Evolutionary conservation across 805 yeast species (phyloP).

Genomic region (Lachancea lanzarotensis): DNA sequence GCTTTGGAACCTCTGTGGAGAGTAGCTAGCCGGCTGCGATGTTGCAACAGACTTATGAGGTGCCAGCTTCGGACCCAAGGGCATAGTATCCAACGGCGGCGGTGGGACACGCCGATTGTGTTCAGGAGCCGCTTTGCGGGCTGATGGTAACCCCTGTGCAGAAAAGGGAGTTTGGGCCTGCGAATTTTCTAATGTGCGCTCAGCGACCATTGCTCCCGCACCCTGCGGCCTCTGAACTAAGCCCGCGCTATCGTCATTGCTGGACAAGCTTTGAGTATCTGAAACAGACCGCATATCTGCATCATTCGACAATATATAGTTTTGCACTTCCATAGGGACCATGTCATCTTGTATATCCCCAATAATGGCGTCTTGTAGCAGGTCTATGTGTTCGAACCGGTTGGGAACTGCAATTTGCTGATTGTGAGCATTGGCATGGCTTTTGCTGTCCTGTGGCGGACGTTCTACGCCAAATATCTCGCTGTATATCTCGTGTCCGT

Average conservation of each 20-base stretch:
- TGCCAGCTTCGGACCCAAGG: not conserved
- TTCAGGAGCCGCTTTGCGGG: conserved; percentile 5
- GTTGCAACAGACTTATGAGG: conserved; percentile 1
- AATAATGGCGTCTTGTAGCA: conserved; percentile 16
- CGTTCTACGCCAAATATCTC: conserved; percentile 28
- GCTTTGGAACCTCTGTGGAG: conserved; percentile 16
- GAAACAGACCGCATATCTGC: conserved; percentile 25
- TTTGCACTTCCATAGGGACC: conserved; percentile 9
- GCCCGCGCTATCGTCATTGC: conserved; percentile 18
- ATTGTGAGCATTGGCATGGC: not conserved
- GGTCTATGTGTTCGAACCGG: conserved; percentile 20
- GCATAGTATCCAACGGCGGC: conserved; percentile 6
- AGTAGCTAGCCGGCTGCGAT: conserved; percentile 1
- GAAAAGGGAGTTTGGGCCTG: not conserved
- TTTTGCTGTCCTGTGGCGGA: conserved; percentile 2
- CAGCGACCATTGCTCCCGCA: not conserved
- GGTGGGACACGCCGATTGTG: conserved; percentile 8
- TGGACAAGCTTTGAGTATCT: conserved; percentile 27
- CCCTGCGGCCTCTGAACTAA: conserved; percentile 9
- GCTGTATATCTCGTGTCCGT: conserved; percentile 17
- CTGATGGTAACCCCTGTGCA: not conserved
- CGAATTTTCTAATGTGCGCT: not conserved
- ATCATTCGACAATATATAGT: conserved; percentile 18
- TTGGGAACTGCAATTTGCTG: conserved; percentile 11
- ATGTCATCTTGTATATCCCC: conserved; percentile 20